Evolutionary conservation across 257 asterid species (phyloP).

Genomic region (Cordia subcordata): DNA sequence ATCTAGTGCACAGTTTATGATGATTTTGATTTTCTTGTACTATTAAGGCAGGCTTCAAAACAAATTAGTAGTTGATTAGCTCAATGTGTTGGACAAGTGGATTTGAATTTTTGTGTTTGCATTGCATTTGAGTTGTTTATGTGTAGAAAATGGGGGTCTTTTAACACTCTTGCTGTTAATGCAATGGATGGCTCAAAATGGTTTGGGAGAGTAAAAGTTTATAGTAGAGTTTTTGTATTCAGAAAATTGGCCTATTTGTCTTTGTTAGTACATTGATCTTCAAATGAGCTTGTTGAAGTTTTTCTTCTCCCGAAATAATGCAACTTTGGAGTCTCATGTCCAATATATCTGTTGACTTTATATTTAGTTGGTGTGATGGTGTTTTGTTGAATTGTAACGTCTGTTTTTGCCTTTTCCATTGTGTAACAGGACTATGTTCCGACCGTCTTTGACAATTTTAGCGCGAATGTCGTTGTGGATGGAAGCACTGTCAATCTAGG

Average conservation of each 20-base stretch:
- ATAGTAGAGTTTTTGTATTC: no score
- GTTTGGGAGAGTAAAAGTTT: no score
- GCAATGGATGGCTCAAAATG: no score
- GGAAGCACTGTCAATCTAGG: constrained; percentile 33
- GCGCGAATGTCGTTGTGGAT: constrained; percentile 33
- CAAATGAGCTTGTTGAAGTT: no score
- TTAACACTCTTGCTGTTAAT: no score
- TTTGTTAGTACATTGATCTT: no score
- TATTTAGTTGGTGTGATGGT: neutral
- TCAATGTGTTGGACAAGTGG: neutral
- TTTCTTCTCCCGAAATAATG: no score
- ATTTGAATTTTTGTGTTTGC: neutral
- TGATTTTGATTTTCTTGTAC: neutral
- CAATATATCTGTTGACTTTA: neutral
- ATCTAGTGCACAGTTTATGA: no score
- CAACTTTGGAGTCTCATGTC: no score
- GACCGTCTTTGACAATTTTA: constrained; percentile 33
- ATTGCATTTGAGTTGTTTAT: neutral
- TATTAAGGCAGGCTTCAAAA: no score
- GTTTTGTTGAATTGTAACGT: neutral
- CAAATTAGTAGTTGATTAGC: neutral
- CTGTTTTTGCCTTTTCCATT: neutral
- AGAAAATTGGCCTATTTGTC: no score
- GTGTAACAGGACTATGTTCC: constrained; percentile 31
- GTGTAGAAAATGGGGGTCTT: no score